Conservation (phyloP, 176 grass and related monocot genomes). For the Avena sativa region DNA sequence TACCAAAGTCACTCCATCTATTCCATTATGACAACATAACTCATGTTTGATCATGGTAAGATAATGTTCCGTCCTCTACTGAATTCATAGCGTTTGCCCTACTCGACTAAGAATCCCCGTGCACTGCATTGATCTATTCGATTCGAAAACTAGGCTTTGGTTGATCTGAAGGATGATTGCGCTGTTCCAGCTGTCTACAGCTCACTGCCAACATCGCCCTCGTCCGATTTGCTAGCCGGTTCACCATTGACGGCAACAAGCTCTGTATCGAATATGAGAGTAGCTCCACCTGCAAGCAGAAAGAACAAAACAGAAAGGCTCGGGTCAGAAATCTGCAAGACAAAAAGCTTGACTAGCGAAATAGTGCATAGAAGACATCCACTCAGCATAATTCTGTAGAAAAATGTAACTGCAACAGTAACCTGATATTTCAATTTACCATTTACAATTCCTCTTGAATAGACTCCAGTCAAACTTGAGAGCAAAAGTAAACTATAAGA, state of each 20-base stretch:
- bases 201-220: constrained; percentile 38
- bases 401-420: not conserved
- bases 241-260: constrained; percentile 92
- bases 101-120: not conserved
- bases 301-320: not conserved
- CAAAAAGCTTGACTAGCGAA: not conserved
- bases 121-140: constrained; percentile 13
- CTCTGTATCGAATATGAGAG: constrained; percentile 94
- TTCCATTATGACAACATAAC: not conserved
- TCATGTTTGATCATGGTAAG: not conserved
- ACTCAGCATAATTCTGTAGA: not conserved
- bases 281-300: constrained; percentile 75
- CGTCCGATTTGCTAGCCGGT: constrained; percentile 51
- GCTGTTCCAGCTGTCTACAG: constrained; percentile 50
- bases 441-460: not conserved
- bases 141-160: not conserved
- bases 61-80: not conserved
- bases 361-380: not conserved
- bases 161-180: not conserved
- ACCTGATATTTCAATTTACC: not conserved
- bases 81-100: not conserved
- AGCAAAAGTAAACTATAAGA: not conserved
- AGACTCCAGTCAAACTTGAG: not conserved
- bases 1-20: not conserved
- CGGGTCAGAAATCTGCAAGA: not conserved